Conservation (phyloP, 176 grass and related monocot species). For the Tillandsia fasciculata region DNA sequence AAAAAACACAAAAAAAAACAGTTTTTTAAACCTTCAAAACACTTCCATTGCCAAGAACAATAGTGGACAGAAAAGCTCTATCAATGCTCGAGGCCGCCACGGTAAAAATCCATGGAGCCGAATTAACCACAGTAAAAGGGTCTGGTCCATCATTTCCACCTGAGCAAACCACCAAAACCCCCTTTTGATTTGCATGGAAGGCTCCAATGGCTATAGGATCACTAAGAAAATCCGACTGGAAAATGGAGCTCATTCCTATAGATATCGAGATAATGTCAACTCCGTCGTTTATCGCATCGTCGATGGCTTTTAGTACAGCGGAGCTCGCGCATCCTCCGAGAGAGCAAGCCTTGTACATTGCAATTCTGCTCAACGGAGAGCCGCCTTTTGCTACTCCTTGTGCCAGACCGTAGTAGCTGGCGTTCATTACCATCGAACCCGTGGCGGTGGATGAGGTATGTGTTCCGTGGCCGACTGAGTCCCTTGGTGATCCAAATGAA, state of each 20-base stretch:
- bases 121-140: conserved; percentile 78
- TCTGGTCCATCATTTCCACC: conserved; percentile 87
- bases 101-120: conserved; percentile 84
- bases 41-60: conserved; percentile 64
- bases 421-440: conserved; percentile 41
- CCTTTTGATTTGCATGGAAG: conserved; percentile 71
- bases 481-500: conserved; percentile 41
- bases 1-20: not conserved
- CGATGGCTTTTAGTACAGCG: conserved; percentile 67
- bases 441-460: conserved; percentile 82
- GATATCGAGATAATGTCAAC: conserved; percentile 91
- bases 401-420: conserved; percentile 69
- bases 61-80: conserved; percentile 56
- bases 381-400: conserved; percentile 66
- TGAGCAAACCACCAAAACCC: conserved; percentile 88
- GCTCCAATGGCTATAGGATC: conserved; percentile 85
- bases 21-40: conserved; percentile 49
- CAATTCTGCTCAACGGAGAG: conserved; percentile 49
- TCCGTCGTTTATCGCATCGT: conserved; percentile 83
- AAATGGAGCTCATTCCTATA: conserved; percentile 73
- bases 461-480: conserved; percentile 76
- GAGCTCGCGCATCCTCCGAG: conserved; percentile 75
- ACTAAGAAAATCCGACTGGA: conserved; percentile 67
- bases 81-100: conserved; percentile 88
- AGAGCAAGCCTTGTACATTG: conserved; percentile 84